phyloP scores from a whole-genome alignment of 2,329 filamentous ascomycete genomes.

The Stemphylium vesicarium region DNA sequence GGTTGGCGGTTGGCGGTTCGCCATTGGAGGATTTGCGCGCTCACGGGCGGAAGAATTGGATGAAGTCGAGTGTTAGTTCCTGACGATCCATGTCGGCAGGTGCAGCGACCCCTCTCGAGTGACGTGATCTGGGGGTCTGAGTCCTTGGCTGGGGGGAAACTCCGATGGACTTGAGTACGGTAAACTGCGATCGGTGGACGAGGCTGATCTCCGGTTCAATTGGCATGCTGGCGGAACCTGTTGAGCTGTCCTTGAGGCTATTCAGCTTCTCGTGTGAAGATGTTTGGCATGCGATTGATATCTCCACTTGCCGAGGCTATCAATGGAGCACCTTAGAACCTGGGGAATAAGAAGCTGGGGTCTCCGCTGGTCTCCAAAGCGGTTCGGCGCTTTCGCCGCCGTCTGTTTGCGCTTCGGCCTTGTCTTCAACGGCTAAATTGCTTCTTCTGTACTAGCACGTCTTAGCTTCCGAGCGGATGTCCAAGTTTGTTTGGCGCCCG shows the following conservation, averaged over 20 bases:
- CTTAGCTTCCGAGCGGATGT: background rate
- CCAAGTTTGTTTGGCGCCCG: constrained; percentile 10
- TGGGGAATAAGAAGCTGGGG: constrained; percentile 8
- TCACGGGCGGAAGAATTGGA: constrained; percentile 28
- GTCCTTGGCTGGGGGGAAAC: background rate
- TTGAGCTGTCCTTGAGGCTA: background rate
- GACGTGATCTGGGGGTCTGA: constrained; percentile 5
- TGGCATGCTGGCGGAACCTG: background rate
- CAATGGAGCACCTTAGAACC: background rate
- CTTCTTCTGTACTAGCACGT: constrained; percentile 2
- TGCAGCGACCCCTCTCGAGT: constrained; percentile 15
- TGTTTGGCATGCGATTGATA: background rate
- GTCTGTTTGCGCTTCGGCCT: background rate
- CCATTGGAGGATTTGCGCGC: constrained; percentile 34
- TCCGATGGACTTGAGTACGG: background rate
- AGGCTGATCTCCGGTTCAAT: background rate
- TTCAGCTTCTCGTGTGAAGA: background rate
- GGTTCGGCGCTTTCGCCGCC: constrained; percentile 7
- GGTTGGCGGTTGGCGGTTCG: constrained; percentile 5
- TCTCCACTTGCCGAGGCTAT: constrained; percentile 14
- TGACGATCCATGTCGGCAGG: constrained; percentile 22
- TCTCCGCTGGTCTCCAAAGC: background rate
- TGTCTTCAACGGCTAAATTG: constrained; percentile 6
- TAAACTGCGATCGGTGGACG: background rate
- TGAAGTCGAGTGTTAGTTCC: constrained; percentile 12